Base-by-base conservation (phyloP, 2,329 filamentous ascomycete genomes). In the Aspergillus hortae region DNA sequence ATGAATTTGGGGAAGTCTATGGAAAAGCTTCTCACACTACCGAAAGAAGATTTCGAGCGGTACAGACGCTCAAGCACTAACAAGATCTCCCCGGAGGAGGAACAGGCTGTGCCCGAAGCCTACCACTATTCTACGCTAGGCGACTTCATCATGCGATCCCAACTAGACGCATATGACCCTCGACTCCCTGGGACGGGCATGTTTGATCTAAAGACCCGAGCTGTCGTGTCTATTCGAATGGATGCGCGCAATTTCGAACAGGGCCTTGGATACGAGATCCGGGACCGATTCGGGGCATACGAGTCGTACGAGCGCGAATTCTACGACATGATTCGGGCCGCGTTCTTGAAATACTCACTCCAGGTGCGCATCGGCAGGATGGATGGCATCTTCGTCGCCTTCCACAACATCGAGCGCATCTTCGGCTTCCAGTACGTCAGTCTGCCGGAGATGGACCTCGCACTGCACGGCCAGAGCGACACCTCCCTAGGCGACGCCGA, bases 321-420 rank as follows among this genome's bases (percentile, higher is more conserved):
- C 69, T 95, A 87, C 68, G 94, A 99, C 70, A 95, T 99, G 91
- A 92, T 95, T 54, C 83, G 95, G 48, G 84, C 92, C 1, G 94
- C 92, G 0, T 92, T 99, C 74, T 77, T 99, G 50, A 99, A 99
- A 67, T 99, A 99, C 70, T 96, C 92, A 9, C 78, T 99, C 27
- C 94, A 99, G 72, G 95, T 92, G 25, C 89, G 94, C 42, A 95
- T 99, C 84, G 94, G 95, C 15, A 86, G 92, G 46, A 99, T 99
- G 95, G 92, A 99, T 67, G 94, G 94, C 49, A 96, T 97, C 46
- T 99, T 97, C 66, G 89, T 97, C 19, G 94, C 94, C 2, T 99
- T 86, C 68, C 94, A 99, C 76, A 99, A 99, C 68, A 89, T 91
- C 2, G 81, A 92, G 71, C 88, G 92, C 50, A 95, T 99, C 46